These are phyloP conservation scores for Platanthera guangdongensis DNA, from an alignment of 106 monocot genomes.

Conservation along the genomic window DNA sequence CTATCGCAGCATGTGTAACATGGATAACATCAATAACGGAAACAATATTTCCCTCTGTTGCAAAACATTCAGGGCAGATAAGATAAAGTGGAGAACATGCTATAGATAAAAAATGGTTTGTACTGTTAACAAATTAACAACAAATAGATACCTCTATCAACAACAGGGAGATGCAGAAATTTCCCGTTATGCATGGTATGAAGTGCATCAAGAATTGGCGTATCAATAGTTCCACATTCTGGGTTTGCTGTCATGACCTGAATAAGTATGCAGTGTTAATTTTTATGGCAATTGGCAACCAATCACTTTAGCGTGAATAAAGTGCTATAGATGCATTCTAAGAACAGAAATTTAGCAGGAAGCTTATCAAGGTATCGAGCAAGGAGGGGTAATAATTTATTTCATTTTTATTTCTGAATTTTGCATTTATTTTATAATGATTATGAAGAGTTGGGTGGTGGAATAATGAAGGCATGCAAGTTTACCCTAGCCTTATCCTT, in stretches of 20 bases:
- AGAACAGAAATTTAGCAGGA: no score
- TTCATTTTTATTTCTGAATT: no score
- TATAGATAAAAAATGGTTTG: neutral
- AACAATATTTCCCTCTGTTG: slow-evolving; percentile 28
- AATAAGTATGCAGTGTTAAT: neutral
- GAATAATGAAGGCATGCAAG: no score
- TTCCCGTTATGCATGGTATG: slow-evolving; percentile 85
- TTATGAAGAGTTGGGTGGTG: no score
- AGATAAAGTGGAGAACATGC: neutral
- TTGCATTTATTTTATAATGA: no score
- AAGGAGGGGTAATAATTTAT: no score
- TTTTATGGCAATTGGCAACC: neutral
- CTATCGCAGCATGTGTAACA: slow-evolving; percentile 27
- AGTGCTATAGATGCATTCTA: no score
- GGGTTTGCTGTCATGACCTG: slow-evolving; percentile 97
- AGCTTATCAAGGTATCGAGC: no score
- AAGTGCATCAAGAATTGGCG: slow-evolving; percentile 87
- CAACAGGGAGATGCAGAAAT: slow-evolving; percentile 91
- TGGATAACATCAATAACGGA: slow-evolving; percentile 31
- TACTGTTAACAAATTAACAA: neutral
- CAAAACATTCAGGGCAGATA: neutral
- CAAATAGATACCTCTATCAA: slow-evolving; percentile 61
- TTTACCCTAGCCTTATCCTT: no score
- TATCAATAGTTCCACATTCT: slow-evolving; percentile 76
- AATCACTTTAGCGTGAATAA: neutral